Base-by-base conservation (phyloP, 1,139 yeast species). In the Keqinozyma sinolaborantium region DNA sequence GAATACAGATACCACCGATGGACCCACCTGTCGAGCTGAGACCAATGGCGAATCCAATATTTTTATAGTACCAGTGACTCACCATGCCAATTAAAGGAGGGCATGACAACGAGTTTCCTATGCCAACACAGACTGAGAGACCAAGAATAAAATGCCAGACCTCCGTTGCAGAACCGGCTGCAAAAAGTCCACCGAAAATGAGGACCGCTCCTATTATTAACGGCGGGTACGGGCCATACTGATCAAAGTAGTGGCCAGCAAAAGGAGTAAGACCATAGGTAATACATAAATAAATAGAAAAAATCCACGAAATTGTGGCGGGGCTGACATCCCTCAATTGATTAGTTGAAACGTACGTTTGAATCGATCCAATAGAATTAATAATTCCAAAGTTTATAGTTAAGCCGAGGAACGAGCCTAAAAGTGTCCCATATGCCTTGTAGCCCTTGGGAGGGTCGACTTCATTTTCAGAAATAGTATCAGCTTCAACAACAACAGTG, bases 291-390 rank as follows among this genome's bases (percentile, higher is more conserved):
- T 70, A 79, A n/a, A 80, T 59, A 3, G 84, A 73, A 48, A 80
- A 82, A 36, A 81, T 70, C 88, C 88, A 82, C 4, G 83, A 74
- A 2, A 79, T 60, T 4, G 73, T 56, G 2, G 78, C 59, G 2
- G 76, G 63, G 3, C 71, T 51, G 8, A 60, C 49, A 20, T 58
- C 50, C 3, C 55, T 50, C 33, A 81, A 60, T 44, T 79, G 83
- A 50, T 81, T 68, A 34, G 61, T 58, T 3, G 74, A 55, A 3
- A 80, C 60, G 50, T 78, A 79, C 1, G 83, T 72, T 50, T 80
- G 84, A 13, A 80, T 64, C 10, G 79, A 80, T 35, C 87, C 86
- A n/a, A 74, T 65, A 2, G 83, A 60, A 44, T 79, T 80, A 38
- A 74, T 60, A 12, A 80, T 48, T 2, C 88, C 90, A 47, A 83